These are phyloP conservation scores for Lactuca sativa DNA, from an alignment of 129 eudicot species.

Conservation along the genomic window DNA sequence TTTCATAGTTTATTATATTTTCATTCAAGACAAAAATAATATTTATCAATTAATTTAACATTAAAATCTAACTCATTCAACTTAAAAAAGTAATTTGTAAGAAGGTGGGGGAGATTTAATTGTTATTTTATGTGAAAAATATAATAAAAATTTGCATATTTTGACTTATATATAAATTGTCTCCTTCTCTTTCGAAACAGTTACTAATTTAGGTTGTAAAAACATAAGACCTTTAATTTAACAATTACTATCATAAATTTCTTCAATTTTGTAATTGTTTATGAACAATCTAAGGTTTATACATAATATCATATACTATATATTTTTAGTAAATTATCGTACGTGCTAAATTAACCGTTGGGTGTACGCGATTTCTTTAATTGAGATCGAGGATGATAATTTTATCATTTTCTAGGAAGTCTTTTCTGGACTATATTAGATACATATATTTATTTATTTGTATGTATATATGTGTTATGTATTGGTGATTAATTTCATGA, in stretches of 20 bases:
- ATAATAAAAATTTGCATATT: constrained; percentile 2
- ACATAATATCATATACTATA: background rate
- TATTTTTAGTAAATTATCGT: background rate
- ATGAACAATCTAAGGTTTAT: too few relatives aligned
- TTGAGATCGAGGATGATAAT: background rate
- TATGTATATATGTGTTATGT: background rate
- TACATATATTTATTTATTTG: background rate
- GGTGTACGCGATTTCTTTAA: background rate
- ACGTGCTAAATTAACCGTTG: too few relatives aligned
- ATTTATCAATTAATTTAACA: background rate
- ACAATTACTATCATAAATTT: background rate
- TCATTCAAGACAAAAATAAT: constrained; percentile 4
- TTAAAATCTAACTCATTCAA: background rate
- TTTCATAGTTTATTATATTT: constrained; percentile 5
- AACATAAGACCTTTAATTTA: too few relatives aligned
- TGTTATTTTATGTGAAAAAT: constrained; percentile 5
- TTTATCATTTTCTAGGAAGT: constrained; percentile 32
- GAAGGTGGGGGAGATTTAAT: constrained; percentile 14
- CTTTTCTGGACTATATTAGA: constrained; percentile 39
- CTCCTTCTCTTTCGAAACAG: background rate
- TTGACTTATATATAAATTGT: constrained; percentile 3
- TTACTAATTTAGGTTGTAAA: background rate
- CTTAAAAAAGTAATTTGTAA: background rate
- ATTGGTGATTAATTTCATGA: background rate
- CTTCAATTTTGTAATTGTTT: too few relatives aligned